Conservation (phyloP, 1,139 yeast genomes). For the Protomyces inundatus region DNA sequence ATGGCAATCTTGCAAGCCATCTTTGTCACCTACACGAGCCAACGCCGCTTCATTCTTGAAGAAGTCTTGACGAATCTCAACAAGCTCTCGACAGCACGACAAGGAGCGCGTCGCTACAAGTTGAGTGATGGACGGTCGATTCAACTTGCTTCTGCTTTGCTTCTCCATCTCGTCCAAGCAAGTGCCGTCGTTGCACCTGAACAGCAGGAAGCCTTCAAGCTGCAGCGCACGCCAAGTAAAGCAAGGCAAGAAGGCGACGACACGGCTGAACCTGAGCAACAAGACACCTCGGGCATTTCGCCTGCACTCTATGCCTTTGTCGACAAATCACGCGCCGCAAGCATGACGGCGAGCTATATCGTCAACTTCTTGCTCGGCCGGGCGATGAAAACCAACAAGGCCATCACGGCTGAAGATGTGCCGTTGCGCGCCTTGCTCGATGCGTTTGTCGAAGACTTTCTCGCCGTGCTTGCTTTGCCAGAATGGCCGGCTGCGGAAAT, state of each 20-base stretch:
- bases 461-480: slow-evolving; percentile 48
- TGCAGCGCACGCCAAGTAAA: slow-evolving; percentile 30
- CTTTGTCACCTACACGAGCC: slow-evolving; percentile 48
- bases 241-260: slow-evolving; percentile 27
- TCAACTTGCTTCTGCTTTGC: slow-evolving; percentile 47
- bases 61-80: slow-evolving; percentile 55
- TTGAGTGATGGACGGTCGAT: slow-evolving; percentile 47
- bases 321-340: slow-evolving; percentile 40
- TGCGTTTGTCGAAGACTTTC: slow-evolving; percentile 52
- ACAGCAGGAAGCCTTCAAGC: not conserved
- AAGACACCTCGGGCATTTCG: not conserved
- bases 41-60: slow-evolving; percentile 54
- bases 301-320: not conserved
- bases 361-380: slow-evolving; percentile 34
- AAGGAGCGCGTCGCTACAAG: slow-evolving; percentile 45
- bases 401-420: slow-evolving; percentile 32
- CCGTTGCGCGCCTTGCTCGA: slow-evolving; percentile 43
- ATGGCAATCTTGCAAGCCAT: slow-evolving; percentile 46
- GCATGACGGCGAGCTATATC: slow-evolving; percentile 42
- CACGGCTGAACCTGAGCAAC: not conserved
- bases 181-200: slow-evolving; percentile 25
- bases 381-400: slow-evolving; percentile 33
- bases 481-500: slow-evolving; percentile 59
- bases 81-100: slow-evolving; percentile 46
- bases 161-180: slow-evolving; percentile 48